Base-by-base conservation (phyloP, 164 flowering plant genomes). In the Tinospora cordifolia region DNA sequence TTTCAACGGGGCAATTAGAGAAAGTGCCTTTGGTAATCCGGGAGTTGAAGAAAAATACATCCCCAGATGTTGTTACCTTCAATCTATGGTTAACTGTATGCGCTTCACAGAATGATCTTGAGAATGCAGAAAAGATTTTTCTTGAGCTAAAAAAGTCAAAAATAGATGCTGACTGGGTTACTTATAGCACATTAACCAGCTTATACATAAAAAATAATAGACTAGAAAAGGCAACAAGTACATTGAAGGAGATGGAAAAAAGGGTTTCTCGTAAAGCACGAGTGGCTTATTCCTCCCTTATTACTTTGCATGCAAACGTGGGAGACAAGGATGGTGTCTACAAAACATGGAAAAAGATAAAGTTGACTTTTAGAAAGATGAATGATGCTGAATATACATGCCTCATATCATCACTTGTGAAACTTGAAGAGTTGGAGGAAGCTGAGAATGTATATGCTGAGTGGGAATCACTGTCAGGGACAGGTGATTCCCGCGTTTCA, bases 201-300 rank as follows among this genome's bases (percentile, higher is more conserved):
- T 64, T 90, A 68, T 91, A 91, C 69, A 75, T 83, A 3, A 90
- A 83, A 74, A 77, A 75, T 5, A 75, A 68, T 54, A 74, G 72
- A 14, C 57, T 60, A n/a, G 92, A 88, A 17, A 86, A 90, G 75
- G 97, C 98, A 46, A 77, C 65, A 26, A 54, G 74, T 34, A 69
- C 85, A 49, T 72, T 94, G 81, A 86, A 82, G 76, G 90, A 89
- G 76, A 86, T 90, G 93, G 97, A 94, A 82, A 86, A 85, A 70
- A 77, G 73, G 78, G 74, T 79, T 24, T 79, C 84, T 46, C 75
- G 73, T 34, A 83, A 83, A 75, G 72, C 65, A n/a, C 88, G 97
- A 47, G 78, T 66, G 69, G 94, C 88, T 34, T 86, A 81, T 80
- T 79, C 90, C 11, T 94, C 97, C 47, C 88, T 92, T 1, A 75